phyloP scores from a whole-genome alignment of 495 filamentous ascomycete genomes.

The Echria macrotheca region DNA sequence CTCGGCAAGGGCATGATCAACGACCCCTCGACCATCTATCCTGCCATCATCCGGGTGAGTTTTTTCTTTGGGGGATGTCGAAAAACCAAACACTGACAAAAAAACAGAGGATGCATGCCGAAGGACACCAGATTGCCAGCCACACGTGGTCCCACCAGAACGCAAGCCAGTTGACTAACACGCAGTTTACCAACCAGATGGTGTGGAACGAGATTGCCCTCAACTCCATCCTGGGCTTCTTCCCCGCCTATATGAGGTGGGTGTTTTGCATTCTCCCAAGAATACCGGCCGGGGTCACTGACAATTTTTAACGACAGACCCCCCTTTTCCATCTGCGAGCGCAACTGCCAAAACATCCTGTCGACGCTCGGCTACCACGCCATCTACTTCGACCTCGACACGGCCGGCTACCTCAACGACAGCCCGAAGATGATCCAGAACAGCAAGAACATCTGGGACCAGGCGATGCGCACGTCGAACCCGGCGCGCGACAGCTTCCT shows the following conservation, averaged over 20 bases:
- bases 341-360: constrained; percentile 56
- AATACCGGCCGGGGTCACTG: too few relatives aligned
- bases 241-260: constrained; percentile 76
- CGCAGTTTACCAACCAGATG: constrained; percentile 61
- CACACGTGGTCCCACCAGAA: constrained; percentile 84
- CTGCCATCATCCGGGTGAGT: constrained; percentile 51
- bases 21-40: constrained; percentile 50
- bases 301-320: constrained; percentile 46
- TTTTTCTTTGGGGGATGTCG: too few relatives aligned
- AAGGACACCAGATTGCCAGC: constrained; percentile 77
- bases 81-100: too few relatives aligned
- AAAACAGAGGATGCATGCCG: constrained; percentile 52
- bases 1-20: constrained; percentile 68
- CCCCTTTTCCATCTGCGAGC: constrained; percentile 68
- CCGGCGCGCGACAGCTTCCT: constrained; percentile 48
- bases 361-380: constrained; percentile 68
- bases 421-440: constrained; percentile 55
- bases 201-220: constrained; percentile 74
- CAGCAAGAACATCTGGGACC: constrained; percentile 67
- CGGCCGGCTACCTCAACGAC: constrained; percentile 68
- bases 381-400: constrained; percentile 72
- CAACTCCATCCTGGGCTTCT: constrained; percentile 70
- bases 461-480: constrained; percentile 45
- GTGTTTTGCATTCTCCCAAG: too few relatives aligned
- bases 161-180: constrained; percentile 51